phyloP scores from a whole-genome alignment of 305 asterid genomes.

The Andrographis paniculata region DNA sequence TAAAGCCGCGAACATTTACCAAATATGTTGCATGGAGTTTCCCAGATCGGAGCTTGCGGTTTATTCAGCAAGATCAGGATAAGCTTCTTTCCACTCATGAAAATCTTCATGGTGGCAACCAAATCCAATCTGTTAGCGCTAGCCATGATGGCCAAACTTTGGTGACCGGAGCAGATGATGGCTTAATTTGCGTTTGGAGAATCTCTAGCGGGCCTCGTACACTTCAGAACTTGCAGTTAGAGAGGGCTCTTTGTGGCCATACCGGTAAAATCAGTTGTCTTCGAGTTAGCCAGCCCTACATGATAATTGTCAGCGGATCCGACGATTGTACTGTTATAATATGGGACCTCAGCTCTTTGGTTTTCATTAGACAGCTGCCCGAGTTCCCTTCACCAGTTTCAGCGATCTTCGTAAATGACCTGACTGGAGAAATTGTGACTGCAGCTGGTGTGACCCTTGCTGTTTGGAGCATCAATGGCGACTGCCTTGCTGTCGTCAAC shows the following conservation, averaged over 20 bases:
- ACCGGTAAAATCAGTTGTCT: slow-evolving; percentile 79
- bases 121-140: slow-evolving; percentile 84
- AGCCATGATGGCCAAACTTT: slow-evolving; percentile 86
- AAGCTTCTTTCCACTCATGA: slow-evolving; percentile 93
- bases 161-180: slow-evolving; percentile 93
- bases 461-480: slow-evolving; percentile 94
- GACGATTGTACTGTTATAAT: slow-evolving; percentile 83
- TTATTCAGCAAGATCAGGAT: slow-evolving; percentile 81
- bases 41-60: slow-evolving; percentile 93
- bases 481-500: slow-evolving; percentile 91
- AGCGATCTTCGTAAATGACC: slow-evolving; percentile 74
- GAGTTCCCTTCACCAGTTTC: slow-evolving; percentile 87
- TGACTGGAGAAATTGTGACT: slow-evolving; percentile 87
- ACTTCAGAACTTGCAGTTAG: slow-evolving; percentile 52
- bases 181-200: slow-evolving; percentile 85
- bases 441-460: slow-evolving; percentile 96
- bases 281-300: slow-evolving; percentile 92
- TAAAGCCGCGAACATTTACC: slow-evolving; percentile 77
- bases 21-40: slow-evolving; percentile 93
- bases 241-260: slow-evolving; percentile 86
- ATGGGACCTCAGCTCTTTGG: slow-evolving; percentile 97
- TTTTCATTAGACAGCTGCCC: slow-evolving; percentile 80
- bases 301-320: slow-evolving; percentile 95
- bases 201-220: slow-evolving; percentile 70
- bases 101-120: slow-evolving; percentile 94